Conservation (phyloP, 2,329 filamentous ascomycete species). For the Phoma sp. region DNA sequence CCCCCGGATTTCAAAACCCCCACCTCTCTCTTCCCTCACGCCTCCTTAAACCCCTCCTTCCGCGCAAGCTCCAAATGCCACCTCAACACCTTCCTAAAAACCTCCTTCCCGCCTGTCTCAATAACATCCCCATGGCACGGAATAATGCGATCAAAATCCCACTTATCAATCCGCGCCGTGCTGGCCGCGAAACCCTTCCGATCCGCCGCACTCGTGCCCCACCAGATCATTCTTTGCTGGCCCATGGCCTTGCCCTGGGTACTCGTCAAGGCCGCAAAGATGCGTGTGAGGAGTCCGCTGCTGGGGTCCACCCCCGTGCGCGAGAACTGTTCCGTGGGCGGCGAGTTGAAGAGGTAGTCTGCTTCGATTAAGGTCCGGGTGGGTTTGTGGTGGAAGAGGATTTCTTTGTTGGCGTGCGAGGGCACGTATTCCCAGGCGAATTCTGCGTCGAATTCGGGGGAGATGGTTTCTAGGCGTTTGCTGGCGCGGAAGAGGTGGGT, state of each 20-base stretch:
- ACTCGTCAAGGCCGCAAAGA: constrained; percentile 64
- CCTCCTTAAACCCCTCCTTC: constrained; percentile 22
- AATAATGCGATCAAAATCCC: constrained; percentile 86
- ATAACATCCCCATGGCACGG: constrained; percentile 95
- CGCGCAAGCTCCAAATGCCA: constrained; percentile 71
- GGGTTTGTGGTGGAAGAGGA: constrained; percentile 85
- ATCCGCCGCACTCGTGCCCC: constrained; percentile 67
- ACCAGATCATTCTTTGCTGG: constrained; percentile 85
- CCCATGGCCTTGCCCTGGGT: constrained; percentile 66
- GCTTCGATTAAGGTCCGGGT: constrained; percentile 82
- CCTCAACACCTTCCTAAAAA: constrained; percentile 78
- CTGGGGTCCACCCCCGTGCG: constrained; percentile 61
- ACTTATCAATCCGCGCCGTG: constrained; percentile 70
- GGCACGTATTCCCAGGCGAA: constrained; percentile 86
- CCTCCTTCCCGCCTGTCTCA: constrained; percentile 72
- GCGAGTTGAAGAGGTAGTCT: constrained; percentile 91
- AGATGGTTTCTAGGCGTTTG: constrained; percentile 58
- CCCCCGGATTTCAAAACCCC: neutral
- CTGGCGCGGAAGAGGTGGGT: constrained; percentile 62
- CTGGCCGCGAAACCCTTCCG: constrained; percentile 72
- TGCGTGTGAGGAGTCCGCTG: constrained; percentile 64
- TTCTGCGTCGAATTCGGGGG: constrained; percentile 81
- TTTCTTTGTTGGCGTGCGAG: constrained; percentile 80
- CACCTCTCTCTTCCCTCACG: neutral
- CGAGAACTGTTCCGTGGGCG: constrained; percentile 79